phyloP scores from a whole-genome alignment of 208 protist species.

The Trypanosoma avium region DNA sequence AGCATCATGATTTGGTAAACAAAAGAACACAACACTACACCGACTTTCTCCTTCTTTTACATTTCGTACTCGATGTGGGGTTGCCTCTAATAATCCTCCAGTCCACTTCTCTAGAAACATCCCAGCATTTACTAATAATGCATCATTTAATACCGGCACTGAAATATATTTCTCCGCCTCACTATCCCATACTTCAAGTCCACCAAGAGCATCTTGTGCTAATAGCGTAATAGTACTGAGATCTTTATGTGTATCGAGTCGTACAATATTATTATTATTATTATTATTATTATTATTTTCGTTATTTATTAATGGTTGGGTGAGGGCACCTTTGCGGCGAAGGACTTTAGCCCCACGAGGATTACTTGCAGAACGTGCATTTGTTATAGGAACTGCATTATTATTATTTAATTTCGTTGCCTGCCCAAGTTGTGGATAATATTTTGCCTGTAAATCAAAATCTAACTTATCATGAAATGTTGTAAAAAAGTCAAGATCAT shows the following conservation, averaged over 20 bases:
- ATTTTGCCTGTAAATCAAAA: conserved; percentile 86
- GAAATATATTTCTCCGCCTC: conserved; percentile 54
- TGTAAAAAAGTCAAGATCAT: conserved; percentile 85
- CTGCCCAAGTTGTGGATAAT: conserved; percentile 72
- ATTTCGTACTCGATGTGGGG: conserved; percentile 81
- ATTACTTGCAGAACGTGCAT: conserved; percentile 53
- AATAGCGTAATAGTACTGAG: conserved; percentile 86
- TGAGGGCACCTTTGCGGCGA: conserved; percentile 65
- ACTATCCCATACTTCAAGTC: conserved; percentile 84
- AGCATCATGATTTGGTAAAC: conserved; percentile 80
- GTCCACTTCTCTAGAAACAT: conserved; percentile 90
- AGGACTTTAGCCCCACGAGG: conserved; percentile 73
- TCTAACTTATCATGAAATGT: conserved; percentile 73
- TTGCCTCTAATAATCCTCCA: conserved; percentile 76
- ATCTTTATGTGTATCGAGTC: conserved; percentile 85
- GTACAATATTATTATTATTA: conserved; percentile 36
- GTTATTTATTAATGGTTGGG: conserved; percentile 36
- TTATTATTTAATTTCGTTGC: too few relatives aligned
- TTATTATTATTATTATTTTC: conserved; percentile 10
- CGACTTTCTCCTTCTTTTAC: conserved; percentile 58
- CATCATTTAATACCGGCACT: conserved; percentile 83
- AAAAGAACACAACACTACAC: conserved; percentile 88
- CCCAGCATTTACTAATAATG: conserved; percentile 84
- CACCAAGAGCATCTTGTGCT: conserved; percentile 80
- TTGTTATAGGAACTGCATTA: conserved; percentile 57